Percentiles rank a stretch among this genome's conserved stretches.
These are phyloP conservation scores for Oryza punctata DNA, from an alignment of 176 grass and related monocot species.

Conservation along the genomic window DNA sequence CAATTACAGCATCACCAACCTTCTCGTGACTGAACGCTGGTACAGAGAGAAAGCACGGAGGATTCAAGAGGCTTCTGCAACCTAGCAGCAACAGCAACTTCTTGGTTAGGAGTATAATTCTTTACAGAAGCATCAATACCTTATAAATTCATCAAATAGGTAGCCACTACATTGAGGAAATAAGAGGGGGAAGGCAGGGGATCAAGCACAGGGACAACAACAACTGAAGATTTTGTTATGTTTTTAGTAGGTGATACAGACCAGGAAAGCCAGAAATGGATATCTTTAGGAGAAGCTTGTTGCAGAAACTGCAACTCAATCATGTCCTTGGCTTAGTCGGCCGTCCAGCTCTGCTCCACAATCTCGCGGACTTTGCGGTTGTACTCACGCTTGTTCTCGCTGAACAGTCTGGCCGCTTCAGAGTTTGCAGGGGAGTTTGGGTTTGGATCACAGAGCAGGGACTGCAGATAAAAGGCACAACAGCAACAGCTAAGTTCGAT, in stretches of 20 bases:
- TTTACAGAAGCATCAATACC: conserved; percentile 30
- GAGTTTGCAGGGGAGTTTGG: conserved; percentile 93
- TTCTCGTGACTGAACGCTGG: background rate
- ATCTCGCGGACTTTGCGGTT: conserved; percentile 82
- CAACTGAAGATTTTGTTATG: background rate
- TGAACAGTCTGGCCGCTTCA: conserved; percentile 84
- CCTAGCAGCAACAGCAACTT: conserved; percentile 35
- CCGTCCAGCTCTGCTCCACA: conserved; percentile 97
- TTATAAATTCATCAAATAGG: conserved; percentile 21
- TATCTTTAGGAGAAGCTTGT: conserved; percentile 38
- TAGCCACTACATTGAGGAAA: conserved; percentile 28
- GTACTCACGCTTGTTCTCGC: conserved; percentile 93
- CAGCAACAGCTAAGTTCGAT: conserved; percentile 1
- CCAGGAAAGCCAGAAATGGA: conserved; percentile 31
- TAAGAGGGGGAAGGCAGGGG: conserved; percentile 2
- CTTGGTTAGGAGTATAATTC: conserved; percentile 16
- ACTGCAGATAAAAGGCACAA: conserved; percentile 49
- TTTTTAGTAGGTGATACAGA: conserved; percentile 36
- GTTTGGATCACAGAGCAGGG: conserved; percentile 89
- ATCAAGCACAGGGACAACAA: conserved; percentile 36
- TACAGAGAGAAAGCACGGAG: background rate
- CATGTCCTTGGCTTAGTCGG: conserved; percentile 48
- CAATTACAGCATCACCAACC: background rate
- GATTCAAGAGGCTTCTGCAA: conserved; percentile 11
- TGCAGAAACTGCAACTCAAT: conserved; percentile 4